phyloP scores from a whole-genome alignment of 345 rosid species.

The Citrus glauca region DNA sequence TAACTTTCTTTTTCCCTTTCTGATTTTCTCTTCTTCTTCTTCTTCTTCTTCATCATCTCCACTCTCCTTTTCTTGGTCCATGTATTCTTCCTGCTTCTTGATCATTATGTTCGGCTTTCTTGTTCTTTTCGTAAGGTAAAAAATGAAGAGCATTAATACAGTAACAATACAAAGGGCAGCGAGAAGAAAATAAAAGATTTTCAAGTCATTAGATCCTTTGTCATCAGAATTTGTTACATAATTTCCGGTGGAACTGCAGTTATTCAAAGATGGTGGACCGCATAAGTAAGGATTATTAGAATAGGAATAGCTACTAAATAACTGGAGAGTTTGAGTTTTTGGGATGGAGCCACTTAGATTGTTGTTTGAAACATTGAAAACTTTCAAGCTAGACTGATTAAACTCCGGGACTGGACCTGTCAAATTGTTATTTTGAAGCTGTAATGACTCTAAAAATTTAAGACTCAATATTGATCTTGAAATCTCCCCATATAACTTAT shows the following conservation, averaged over 20 bases:
- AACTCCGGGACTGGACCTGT: conserved; percentile 40
- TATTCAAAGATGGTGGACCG: conserved; percentile 17
- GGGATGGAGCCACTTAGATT: conserved; percentile 41
- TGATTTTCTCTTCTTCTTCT: neutral
- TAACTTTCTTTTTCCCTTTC: neutral
- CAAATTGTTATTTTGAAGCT: conserved; percentile 43
- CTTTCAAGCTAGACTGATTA: conserved; percentile 23
- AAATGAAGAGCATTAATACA: conserved; percentile 29
- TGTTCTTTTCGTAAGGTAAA: conserved; percentile 26
- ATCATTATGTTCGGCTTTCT: conserved; percentile 20
- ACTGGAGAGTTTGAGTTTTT: conserved; percentile 20
- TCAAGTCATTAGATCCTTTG: neutral
- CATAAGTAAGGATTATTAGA: conserved; percentile 23
- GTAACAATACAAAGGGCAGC: conserved; percentile 28
- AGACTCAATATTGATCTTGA: conserved; percentile 24
- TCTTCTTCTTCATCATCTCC: neutral
- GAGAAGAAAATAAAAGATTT: conserved; percentile 24
- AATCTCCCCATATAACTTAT: conserved; percentile 33
- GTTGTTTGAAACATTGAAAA: conserved; percentile 45
- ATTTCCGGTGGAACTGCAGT: conserved; percentile 10
- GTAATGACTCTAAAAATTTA: conserved; percentile 23
- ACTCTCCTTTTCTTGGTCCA: neutral
- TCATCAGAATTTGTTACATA: neutral
- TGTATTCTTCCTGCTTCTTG: neutral
- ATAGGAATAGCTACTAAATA: conserved; percentile 23